Percentiles rank a stretch among this genome's conserved stretches.
These are phyloP conservation scores for Periconia macrospinosa DNA, from an alignment of 2,329 filamentous ascomycete genomes.

Conservation along the genomic window DNA sequence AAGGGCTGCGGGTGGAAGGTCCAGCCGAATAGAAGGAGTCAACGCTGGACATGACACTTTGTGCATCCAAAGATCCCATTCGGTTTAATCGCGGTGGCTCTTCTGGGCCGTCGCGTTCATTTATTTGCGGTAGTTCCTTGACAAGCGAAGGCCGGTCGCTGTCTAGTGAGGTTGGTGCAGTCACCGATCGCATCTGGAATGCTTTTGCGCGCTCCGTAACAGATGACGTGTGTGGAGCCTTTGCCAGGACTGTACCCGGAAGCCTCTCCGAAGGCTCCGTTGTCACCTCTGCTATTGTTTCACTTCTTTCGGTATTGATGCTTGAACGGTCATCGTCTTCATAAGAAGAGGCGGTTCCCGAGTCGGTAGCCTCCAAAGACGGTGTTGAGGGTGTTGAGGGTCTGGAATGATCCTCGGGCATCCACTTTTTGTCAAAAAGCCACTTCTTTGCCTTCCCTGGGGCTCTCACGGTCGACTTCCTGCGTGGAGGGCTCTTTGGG, in stretches of 20 bases:
- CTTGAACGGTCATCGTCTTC: conserved; percentile 41
- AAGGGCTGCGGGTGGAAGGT: conserved; percentile 26
- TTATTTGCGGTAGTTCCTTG: background rate
- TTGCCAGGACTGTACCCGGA: conserved; percentile 17
- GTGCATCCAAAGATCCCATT: conserved; percentile 28
- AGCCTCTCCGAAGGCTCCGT: conserved; percentile 23
- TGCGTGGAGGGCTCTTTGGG: conserved; percentile 65
- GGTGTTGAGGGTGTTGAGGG: conserved; percentile 28
- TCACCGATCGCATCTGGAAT: conserved; percentile 34
- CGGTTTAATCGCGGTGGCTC: conserved; percentile 11
- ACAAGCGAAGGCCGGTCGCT: conserved; percentile 7
- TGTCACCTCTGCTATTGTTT: conserved; percentile 15
- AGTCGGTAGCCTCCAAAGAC: conserved; percentile 31
- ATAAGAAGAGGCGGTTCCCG: conserved; percentile 31
- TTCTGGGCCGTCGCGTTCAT: background rate
- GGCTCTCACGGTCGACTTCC: conserved; percentile 65
- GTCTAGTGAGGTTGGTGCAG: conserved; percentile 17
- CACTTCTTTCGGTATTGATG: conserved; percentile 33
- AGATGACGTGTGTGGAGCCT: conserved; percentile 20
- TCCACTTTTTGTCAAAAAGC: conserved; percentile 52
- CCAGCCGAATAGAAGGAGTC: conserved; percentile 43
- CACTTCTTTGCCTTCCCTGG: conserved; percentile 57
- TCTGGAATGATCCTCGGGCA: conserved; percentile 45
- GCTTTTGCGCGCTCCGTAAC: conserved; percentile 34
- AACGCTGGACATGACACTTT: conserved; percentile 37